A percentile compares a stretch with the other conserved stretches of the same genome.
Evolutionary conservation across 345 rosid species (phyloP).

Genomic region (Euclidium syriacum): DNA sequence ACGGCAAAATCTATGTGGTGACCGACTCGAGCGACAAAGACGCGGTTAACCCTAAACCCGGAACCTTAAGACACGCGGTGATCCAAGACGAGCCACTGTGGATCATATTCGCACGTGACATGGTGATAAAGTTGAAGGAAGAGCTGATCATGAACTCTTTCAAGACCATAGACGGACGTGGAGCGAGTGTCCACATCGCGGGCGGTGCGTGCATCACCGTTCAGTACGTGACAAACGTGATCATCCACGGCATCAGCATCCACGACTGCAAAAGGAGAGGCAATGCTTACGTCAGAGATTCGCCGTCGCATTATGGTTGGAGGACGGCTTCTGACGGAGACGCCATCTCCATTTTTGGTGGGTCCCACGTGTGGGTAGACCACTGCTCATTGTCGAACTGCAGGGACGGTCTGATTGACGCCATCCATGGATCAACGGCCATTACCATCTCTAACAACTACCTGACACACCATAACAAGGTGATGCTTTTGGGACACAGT

Average conservation of each 20-base stretch:
- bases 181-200: conserved; percentile 47
- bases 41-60: conserved; percentile 55
- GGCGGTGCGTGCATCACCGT: conserved; percentile 64
- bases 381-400: conserved; percentile 62
- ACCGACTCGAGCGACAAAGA: conserved; percentile 41
- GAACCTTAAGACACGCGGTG: conserved; percentile 56
- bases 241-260: conserved; percentile 49
- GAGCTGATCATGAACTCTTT: conserved; percentile 58
- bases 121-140: conserved; percentile 51
- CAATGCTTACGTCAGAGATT: conserved; percentile 57
- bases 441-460: conserved; percentile 57
- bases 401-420: conserved; percentile 51
- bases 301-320: conserved; percentile 59
- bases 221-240: conserved; percentile 55
- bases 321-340: conserved; percentile 59
- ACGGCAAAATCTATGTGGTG: conserved; percentile 53
- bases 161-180: conserved; percentile 64
- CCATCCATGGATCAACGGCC: conserved; percentile 56
- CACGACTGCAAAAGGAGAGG: conserved; percentile 57
- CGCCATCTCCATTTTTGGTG: conserved; percentile 55
- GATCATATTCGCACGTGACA: conserved; percentile 59
- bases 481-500: conserved; percentile 67
- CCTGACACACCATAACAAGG: conserved; percentile 53
- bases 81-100: conserved; percentile 54
- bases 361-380: conserved; percentile 62